Evolutionary conservation across 2,329 filamentous ascomycete genomes (phyloP), one percentile per base, ranked within the genome.

Genomic region (Elsinoe ampelina): DNA sequence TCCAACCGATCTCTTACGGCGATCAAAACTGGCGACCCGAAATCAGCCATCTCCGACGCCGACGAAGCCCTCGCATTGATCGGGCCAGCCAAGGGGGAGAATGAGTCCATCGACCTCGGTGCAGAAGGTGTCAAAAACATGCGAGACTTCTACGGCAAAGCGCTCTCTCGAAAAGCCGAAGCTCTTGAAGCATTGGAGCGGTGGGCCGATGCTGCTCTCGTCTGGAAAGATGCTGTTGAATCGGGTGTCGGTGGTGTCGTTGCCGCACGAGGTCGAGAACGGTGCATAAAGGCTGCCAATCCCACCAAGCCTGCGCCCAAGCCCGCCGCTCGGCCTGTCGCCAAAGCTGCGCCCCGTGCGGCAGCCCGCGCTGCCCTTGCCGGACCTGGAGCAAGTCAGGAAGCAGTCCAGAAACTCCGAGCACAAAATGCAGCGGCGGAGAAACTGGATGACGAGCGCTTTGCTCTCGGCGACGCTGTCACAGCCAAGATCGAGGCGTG

Each of bases 121-220:
- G 74, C 75, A 5, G 80, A 79, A 57, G 73, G 73, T 6, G 76
- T 77, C 17, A 93, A 95, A 63, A 86, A 92, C 48, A 95, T 98
- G 88, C 86, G 83, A 61, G 91, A 95, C 15, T 87, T 95, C 60
- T 97, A 87, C 67, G 91, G 89, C 55, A 98, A 97, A 71, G 92
- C 92, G 0, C 75, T 97, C 30, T 92, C 88, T 73, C 86, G 93
- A 55, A 97, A 97, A 74, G 93, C 93, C 0, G 93, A 98, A 72
- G 93, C 90, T 1, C 77, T 97, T 6, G 93, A 98, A 70, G 87
- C 95, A 67, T 86, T 98, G 77, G 93, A 98, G 73, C 89, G 86
- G 68, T 98, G 92, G 92, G 73, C 75, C 2, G 92, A 97, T 52
- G 93, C 93, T 1, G 84, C 83, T 0, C 74, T 77, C 1, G 83